Evolutionary conservation across 2,329 filamentous ascomycete genomes (phyloP), one percentile per base, ranked within the genome.

Genomic region (Ceratocystis variospora): DNA sequence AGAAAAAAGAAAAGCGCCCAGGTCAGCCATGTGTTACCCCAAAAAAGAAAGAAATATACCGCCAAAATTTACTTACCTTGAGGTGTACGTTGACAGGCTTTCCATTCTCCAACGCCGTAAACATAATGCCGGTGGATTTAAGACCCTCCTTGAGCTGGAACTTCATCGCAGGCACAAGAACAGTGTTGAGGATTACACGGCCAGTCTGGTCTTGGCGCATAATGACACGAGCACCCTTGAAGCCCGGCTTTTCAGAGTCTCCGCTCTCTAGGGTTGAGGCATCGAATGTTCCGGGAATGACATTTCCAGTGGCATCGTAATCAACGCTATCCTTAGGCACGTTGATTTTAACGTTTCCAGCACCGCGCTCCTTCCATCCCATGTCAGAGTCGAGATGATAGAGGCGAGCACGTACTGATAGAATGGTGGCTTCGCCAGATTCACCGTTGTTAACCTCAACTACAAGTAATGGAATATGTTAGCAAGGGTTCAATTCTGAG

Each of bases 201-300:
- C 92, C 86, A 0, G 90, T 94, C 68, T 91, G 90, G 72, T 96
- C 92, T 70, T 95, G 90, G 19, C 93, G 87, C 85, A 96, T 91
- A 68, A 97, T 83, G 70, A 97, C 83, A 53, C 93, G 87, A 28
- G 87, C 81, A 66, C 83, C 78, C 70, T 81, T 81, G 63, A 78
- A 75, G 22, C 61, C 45, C 7, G 62, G 46, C 2, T 33, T 61
- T 31, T 59, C 53, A 67, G 62, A 1, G 70, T 71, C 48, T 71
- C 72, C 22, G 70, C 71, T 3, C 70, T 72, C 50, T 3, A 83
- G 72, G 17, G 73, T 73, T 4, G 83, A 84, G 19, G 79, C 78
- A 70, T 85, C 81, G 68, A 86, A 85, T 17, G 78, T 79, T 28
- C 79, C 79, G 1, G 81, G 76, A 63, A 82, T 75, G n/a, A 79